Conservation (phyloP, 768 basidiomycete species). For the Xerocomellus amylosporus region DNA sequence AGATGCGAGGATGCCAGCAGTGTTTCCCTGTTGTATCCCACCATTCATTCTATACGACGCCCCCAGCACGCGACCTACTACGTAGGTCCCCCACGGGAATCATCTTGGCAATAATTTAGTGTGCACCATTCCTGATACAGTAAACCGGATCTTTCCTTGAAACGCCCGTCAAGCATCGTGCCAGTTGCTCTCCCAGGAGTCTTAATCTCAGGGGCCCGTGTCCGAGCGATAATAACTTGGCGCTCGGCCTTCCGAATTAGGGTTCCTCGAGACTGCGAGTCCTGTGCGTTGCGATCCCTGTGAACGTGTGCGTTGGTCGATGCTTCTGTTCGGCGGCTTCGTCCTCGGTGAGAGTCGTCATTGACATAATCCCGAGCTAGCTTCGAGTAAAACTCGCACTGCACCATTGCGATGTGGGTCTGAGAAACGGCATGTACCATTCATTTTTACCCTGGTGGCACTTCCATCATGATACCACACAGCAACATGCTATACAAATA, state of each 20-base stretch:
- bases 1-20: background rate
- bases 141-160: slow-evolving; percentile 19
- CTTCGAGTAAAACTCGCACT: background rate
- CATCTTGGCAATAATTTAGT: background rate
- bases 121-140: background rate
- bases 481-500: background rate
- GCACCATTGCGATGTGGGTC: background rate
- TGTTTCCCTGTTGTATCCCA: background rate
- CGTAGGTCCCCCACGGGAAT: background rate
- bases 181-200: slow-evolving; percentile 1
- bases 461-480: background rate
- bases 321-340: background rate
- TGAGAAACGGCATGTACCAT: background rate
- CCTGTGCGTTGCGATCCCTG: background rate
- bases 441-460: background rate
- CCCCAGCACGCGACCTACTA: background rate
- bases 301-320: background rate
- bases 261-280: background rate
- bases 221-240: slow-evolving; percentile 1
- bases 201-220: slow-evolving; percentile 4
- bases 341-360: background rate
- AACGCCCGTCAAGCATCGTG: slow-evolving; percentile 4
- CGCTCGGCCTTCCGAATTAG: background rate
- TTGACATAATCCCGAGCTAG: background rate
- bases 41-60: background rate